Evolutionary conservation across 352 stramenopile genomes (phyloP), one percentile per base, ranked within the genome.

Genomic region (Globisporangium megalacanthum): DNA sequence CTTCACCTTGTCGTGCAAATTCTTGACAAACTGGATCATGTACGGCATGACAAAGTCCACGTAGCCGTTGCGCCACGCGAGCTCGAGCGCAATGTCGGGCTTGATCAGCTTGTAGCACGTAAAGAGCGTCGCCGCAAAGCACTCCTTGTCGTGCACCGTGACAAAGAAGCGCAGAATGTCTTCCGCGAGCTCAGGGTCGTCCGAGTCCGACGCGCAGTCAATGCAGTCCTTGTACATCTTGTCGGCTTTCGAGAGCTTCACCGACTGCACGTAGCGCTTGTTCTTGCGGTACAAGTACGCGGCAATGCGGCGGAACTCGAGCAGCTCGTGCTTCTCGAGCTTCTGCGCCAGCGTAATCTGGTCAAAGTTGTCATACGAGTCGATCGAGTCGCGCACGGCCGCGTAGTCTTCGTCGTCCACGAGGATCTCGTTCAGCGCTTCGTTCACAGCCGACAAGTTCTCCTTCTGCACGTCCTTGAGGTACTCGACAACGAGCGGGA

Each of bases 161-260:
- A 99, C 97, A 72, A 99, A 99, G 88, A 99, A 99, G 45, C 96
- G 89, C 45, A 99, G 75, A 49, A 99, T 89, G 54, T 98, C 93
- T 68, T 99, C 97, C 22, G 97, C 97, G 22, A 99, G 89, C 37
- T 99, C 95, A 39, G 80, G 69, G 65, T 99, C 95, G 41, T 91
- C 83, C 53, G 96, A 99, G 69, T 98, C 93, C 39, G 95, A 96
- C 29, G 96, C 97, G 57, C 97, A 99, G 67, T 99, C 97, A 64
- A 99, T 99, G 69, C 96, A 98, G 63, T 99, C 97, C 83, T 99
- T 99, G 93, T 98, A 99, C 97, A 99, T 99, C 67, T 98, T 98
- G 83, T 99, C 97, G 39, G 93, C 94, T 91, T 99, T 99, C 20
- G 95, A 99, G 58, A 99, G 81, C 60, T 98, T 96, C 62, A 99